These are phyloP conservation scores for Mucor velutinosus DNA, from an alignment of 371 early-diverging fungal species.

Conservation along the genomic window DNA sequence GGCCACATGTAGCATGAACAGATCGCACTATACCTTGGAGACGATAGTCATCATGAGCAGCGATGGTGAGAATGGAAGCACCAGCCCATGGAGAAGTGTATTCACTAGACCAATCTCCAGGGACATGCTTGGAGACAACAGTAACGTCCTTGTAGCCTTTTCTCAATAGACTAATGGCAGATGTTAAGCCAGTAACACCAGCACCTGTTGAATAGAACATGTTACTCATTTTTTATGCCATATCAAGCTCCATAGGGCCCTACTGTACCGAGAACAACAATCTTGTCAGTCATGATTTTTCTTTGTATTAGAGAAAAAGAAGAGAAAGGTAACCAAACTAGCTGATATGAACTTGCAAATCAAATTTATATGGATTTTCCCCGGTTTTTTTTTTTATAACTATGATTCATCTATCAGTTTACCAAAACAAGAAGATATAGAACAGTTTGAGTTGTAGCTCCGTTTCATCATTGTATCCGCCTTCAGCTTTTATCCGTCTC, in stretches of 20 bases:
- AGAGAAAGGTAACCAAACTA: neutral
- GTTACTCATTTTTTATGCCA: neutral
- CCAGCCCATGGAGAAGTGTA: slow-evolving; percentile 83
- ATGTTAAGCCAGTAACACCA: slow-evolving; percentile 80
- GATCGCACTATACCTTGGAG: slow-evolving; percentile 25
- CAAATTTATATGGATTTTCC: neutral
- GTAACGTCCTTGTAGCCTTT: slow-evolving; percentile 57
- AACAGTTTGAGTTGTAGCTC: neutral
- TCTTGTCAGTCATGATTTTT: slow-evolving; percentile 3
- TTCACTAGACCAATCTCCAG: slow-evolving; percentile 52
- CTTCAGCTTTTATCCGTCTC: neutral
- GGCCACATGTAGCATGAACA: neutral
- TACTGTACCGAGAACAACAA: slow-evolving; percentile 13
- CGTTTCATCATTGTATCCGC: neutral
- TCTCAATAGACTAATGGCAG: slow-evolving; percentile 58
- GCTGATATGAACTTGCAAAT: neutral
- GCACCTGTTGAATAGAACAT: slow-evolving; percentile 51
- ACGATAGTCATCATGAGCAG: slow-evolving; percentile 29
- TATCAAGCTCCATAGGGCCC: neutral
- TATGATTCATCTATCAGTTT: neutral
- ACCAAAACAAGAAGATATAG: neutral
- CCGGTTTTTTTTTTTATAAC: neutral
- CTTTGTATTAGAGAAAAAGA: neutral
- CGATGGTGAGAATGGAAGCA: slow-evolving; percentile 44
- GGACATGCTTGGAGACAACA: slow-evolving; percentile 62